A percentile compares a stretch with the other conserved stretches of the same genome.
Evolutionary conservation across 1,139 yeast species (phyloP).

Genomic region (Saccharomycopsis hybrid): DNA sequence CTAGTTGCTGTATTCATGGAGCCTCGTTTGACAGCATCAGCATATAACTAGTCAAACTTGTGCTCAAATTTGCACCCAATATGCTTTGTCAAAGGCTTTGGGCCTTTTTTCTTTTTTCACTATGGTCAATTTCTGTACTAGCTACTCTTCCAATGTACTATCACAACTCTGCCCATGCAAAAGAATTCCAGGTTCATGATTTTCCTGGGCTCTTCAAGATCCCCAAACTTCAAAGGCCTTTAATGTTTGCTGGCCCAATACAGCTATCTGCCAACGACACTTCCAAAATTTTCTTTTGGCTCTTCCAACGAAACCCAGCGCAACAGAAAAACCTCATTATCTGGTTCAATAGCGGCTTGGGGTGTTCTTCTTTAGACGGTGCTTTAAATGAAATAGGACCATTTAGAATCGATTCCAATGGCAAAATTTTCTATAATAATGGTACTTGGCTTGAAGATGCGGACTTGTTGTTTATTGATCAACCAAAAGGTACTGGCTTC

Average conservation of each 20-base stretch:
- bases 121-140: no score
- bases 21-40: no score
- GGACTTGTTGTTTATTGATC: conserved; percentile 68
- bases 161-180: no score
- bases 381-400: conserved; percentile 81
- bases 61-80: no score
- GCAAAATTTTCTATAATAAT: conserved; percentile 38
- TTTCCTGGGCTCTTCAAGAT: conserved; percentile 14
- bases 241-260: conserved; percentile 71
- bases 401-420: conserved; percentile 41
- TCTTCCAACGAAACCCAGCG: conserved; percentile 35
- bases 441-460: conserved; percentile 72
- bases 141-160: no score
- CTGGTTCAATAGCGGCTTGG: conserved; percentile 85
- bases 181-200: no score
- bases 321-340: conserved; percentile 37
- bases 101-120: no score
- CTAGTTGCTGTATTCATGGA: no score
- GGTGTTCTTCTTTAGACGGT: conserved; percentile 85
- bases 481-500: conserved; percentile 77
- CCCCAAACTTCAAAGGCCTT: conserved; percentile 28
- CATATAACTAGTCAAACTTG: no score
- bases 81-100: no score
- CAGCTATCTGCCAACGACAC: conserved; percentile 45
- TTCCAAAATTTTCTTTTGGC: conserved; percentile 79